Evolutionary conservation across 257 asterid species (phyloP).

Genomic region (Penstemon davidsonii): DNA sequence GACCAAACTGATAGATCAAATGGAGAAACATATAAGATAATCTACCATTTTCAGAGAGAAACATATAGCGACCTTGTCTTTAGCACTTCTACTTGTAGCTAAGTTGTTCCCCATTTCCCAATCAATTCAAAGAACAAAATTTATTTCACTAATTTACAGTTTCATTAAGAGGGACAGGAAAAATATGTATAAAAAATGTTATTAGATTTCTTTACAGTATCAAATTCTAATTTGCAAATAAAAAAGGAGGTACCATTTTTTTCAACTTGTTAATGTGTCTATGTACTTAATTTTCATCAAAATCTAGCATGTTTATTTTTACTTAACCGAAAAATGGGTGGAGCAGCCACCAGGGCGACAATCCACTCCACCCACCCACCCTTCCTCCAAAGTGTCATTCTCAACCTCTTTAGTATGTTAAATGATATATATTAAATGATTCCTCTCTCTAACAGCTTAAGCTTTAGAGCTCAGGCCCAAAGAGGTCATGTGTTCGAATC

Average conservation of each 20-base stretch:
- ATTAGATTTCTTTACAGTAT: neutral
- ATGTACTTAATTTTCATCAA: neutral
- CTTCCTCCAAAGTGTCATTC: too few species aligned
- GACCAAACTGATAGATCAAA: conserved; percentile 6
- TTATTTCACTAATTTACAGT: neutral
- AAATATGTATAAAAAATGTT: neutral
- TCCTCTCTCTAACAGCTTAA: too few species aligned
- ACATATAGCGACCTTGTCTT: neutral
- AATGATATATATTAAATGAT: too few species aligned
- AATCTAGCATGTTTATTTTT: neutral
- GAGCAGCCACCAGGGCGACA: too few species aligned
- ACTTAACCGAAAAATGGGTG: neutral
- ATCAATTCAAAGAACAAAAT: neutral
- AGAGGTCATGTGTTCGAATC: too few species aligned
- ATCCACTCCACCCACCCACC: too few species aligned
- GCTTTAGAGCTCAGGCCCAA: too few species aligned
- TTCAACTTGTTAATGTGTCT: neutral
- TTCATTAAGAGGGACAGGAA: neutral
- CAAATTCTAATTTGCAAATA: too few species aligned
- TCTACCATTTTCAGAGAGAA: neutral
- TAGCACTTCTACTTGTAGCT: neutral
- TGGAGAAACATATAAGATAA: neutral
- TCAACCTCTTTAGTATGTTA: too few species aligned
- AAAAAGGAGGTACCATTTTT: too few species aligned
- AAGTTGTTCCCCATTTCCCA: neutral